phyloP scores from a whole-genome alignment of 352 stramenopile genomes.

The Globisporangium orthogonon region DNA sequence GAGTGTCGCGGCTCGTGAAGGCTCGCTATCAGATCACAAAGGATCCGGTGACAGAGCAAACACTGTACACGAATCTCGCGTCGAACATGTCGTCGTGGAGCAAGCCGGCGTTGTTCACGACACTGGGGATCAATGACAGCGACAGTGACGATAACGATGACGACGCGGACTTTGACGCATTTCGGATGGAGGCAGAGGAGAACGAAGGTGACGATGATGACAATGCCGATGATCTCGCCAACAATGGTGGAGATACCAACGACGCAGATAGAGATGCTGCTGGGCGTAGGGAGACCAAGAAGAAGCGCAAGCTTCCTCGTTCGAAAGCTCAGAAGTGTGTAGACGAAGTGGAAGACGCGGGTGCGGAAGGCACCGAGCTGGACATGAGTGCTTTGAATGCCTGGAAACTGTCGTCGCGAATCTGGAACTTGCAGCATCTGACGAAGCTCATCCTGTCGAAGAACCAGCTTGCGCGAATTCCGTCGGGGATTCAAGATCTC shows the following conservation, averaged over 20 bases:
- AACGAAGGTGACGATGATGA: constrained; percentile 19
- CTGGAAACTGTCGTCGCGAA: constrained; percentile 48
- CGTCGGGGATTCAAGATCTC: constrained; percentile 71
- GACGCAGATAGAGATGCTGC: constrained; percentile 13
- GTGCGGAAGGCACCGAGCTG: constrained; percentile 17
- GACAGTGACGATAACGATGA: constrained; percentile 8
- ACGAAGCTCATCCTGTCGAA: constrained; percentile 30
- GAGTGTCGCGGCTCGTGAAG: constrained; percentile 21
- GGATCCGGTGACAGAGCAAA: constrained; percentile 27
- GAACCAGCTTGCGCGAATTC: constrained; percentile 52
- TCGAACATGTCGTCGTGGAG: constrained; percentile 32
- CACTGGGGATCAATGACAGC: constrained; percentile 21
- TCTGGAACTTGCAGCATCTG: constrained; percentile 63
- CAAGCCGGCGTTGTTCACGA: constrained; percentile 28
- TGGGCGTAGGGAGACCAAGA: neutral
- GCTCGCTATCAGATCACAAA: constrained; percentile 28
- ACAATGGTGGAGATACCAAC: neutral
- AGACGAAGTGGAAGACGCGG: constrained; percentile 39
- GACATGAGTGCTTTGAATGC: constrained; percentile 48
- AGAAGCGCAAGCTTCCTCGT: constrained; percentile 27
- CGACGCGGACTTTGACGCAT: constrained; percentile 11
- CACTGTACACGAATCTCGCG: constrained; percentile 38
- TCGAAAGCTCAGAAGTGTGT: constrained; percentile 55
- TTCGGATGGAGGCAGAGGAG: constrained; percentile 11
- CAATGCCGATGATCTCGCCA: constrained; percentile 3